Evolutionary conservation across 148 eudicot species (phyloP).

Genomic region (Rhododendron williamsianum): DNA sequence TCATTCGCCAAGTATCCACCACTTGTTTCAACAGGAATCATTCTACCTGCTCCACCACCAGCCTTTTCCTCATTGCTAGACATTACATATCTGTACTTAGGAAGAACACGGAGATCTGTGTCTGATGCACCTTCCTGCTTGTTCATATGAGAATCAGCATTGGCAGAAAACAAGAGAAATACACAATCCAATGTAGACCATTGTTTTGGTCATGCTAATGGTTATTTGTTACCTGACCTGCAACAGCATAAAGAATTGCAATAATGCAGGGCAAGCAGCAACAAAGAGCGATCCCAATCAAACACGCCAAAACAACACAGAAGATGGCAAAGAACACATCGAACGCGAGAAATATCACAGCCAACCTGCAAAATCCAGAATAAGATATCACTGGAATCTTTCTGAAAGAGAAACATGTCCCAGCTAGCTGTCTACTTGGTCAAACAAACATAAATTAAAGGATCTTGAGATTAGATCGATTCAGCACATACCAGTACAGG

Average conservation of each 20-base stretch:
- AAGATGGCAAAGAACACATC: slow-evolving; percentile 96
- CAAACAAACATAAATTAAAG: neutral
- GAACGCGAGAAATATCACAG: slow-evolving; percentile 89
- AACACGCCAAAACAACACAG: slow-evolving; percentile 86
- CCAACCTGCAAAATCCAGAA: slow-evolving; percentile 59
- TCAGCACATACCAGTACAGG: slow-evolving; percentile 66
- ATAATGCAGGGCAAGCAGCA: slow-evolving; percentile 98
- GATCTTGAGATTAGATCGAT: neutral
- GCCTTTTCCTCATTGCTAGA: slow-evolving; percentile 46
- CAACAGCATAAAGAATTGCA: slow-evolving; percentile 86
- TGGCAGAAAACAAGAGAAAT: neutral
- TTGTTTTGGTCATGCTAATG: neutral
- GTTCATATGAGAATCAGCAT: slow-evolving; percentile 15
- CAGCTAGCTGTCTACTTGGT: neutral
- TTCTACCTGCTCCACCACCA: slow-evolving; percentile 64
- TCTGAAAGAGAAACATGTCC: neutral
- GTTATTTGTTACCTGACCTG: slow-evolving; percentile 66
- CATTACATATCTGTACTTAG: slow-evolving; percentile 59
- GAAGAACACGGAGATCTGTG: slow-evolving; percentile 72
- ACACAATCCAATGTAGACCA: neutral
- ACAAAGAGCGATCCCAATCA: slow-evolving; percentile 88
- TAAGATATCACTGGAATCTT: neutral
- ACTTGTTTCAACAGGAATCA: slow-evolving; percentile 72
- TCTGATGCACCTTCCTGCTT: slow-evolving; percentile 97
- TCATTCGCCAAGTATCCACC: slow-evolving; percentile 60